Percentiles rank a stretch among this genome's conserved stretches.
Evolutionary conservation across 2,329 filamentous ascomycete species (phyloP).

Genomic region (Zymoseptoria passerinii): DNA sequence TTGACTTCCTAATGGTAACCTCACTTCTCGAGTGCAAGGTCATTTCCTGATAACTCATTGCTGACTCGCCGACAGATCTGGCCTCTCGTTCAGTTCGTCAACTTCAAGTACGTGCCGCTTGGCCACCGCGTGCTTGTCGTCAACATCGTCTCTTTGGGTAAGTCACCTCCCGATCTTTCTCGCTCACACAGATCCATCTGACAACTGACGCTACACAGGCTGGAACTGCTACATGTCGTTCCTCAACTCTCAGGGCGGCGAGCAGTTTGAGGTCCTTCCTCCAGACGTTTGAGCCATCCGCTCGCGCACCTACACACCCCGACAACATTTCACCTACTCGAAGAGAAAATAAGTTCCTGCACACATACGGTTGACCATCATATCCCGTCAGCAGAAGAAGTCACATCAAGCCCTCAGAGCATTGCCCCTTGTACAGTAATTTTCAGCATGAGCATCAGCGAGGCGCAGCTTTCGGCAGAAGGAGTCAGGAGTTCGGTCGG

Average conservation of each 20-base stretch:
- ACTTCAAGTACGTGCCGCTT: constrained; percentile 80
- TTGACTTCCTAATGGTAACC: neutral
- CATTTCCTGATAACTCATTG: neutral
- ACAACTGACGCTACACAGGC: constrained; percentile 29
- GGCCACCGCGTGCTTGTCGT: constrained; percentile 79
- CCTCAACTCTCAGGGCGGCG: constrained; percentile 34
- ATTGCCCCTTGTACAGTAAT: neutral
- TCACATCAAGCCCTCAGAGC: neutral
- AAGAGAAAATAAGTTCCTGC: neutral
- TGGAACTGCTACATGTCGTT: constrained; percentile 54
- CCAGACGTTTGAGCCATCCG: neutral
- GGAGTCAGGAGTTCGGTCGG: neutral
- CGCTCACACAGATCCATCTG: neutral
- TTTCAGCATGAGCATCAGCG: neutral
- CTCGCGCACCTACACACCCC: neutral
- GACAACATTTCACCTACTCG: neutral
- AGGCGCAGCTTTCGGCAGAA: neutral
- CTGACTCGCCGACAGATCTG: constrained; percentile 40
- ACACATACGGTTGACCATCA: neutral
- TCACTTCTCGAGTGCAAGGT: too few species aligned
- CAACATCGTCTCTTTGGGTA: constrained; percentile 67
- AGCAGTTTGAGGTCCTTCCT: neutral
- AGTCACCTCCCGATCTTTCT: constrained; percentile 20
- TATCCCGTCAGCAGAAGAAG: neutral
- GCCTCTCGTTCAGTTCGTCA: constrained; percentile 75